Percentiles rank a stretch among this genome's conserved stretches.
These are phyloP conservation scores for Brassica incana DNA, from an alignment of 345 rosid species.

Conservation along the genomic window DNA sequence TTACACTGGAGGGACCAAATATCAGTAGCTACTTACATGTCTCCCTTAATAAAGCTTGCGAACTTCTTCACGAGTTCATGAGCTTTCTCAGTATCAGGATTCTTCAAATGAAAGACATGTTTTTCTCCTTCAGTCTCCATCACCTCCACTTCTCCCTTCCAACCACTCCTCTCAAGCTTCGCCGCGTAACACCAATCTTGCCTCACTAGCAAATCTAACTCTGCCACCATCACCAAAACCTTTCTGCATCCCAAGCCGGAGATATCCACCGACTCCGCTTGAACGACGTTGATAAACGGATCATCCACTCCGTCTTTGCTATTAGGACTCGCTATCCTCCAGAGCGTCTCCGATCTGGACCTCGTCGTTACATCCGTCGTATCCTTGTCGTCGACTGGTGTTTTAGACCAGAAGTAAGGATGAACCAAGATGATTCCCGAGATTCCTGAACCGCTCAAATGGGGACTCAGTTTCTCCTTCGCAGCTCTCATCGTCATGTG, in stretches of 20 bases:
- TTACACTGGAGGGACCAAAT: not conserved
- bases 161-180: not conserved
- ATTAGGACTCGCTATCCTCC: conserved; percentile 41
- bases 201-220: conserved; percentile 38
- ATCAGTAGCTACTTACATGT: not conserved
- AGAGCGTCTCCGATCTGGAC: conserved; percentile 40
- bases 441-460: conserved; percentile 25
- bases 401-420: conserved; percentile 51
- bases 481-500: conserved; percentile 50
- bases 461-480: conserved; percentile 22
- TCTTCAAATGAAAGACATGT: not conserved
- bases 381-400: conserved; percentile 37
- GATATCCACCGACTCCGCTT: conserved; percentile 41
- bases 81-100: not conserved
- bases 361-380: conserved; percentile 37
- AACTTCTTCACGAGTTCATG: not conserved
- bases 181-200: not conserved
- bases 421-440: conserved; percentile 48
- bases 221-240: conserved; percentile 52
- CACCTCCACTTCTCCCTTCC: not conserved
- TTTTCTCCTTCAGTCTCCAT: not conserved
- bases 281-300: conserved; percentile 50
- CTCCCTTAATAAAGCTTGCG: not conserved
- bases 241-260: conserved; percentile 38
- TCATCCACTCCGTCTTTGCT: conserved; percentile 50